phyloP scores from a whole-genome alignment of 108 stramenopile species.

The Cylindrotheca fusiformis region DNA sequence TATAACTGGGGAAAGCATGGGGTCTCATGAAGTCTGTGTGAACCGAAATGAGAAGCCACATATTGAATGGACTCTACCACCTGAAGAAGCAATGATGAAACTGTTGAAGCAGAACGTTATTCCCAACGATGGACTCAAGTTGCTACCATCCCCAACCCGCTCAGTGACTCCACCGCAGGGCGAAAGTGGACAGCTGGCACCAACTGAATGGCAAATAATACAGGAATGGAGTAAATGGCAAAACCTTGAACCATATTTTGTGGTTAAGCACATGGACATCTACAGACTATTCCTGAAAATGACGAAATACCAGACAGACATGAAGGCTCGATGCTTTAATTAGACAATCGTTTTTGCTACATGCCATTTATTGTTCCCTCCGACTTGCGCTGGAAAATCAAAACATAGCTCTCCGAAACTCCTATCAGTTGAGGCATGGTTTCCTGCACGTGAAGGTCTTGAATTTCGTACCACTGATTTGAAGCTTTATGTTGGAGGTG shows the following conservation, averaged over 20 bases:
- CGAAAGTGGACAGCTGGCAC: neutral
- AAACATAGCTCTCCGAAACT: constrained; percentile 89
- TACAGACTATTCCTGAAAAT: constrained; percentile 7
- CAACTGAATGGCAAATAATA: neutral
- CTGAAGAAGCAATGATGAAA: constrained; percentile 47
- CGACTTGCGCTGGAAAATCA: constrained; percentile 85
- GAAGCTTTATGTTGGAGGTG: constrained; percentile 87
- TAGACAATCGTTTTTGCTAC: neutral
- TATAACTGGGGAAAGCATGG: constrained; percentile 13
- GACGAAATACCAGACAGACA: neutral
- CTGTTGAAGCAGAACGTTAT: constrained; percentile 21
- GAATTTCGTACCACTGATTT: constrained; percentile 97
- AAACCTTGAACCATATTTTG: constrained; percentile 8
- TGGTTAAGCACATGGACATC: constrained; percentile 20
- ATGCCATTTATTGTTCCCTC: constrained; percentile 9
- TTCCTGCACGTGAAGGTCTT: constrained; percentile 93
- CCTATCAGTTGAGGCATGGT: constrained; percentile 97
- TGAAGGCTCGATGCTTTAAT: too few species aligned
- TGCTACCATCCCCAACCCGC: neutral
- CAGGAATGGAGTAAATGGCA: neutral
- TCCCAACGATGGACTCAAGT: constrained; percentile 8
- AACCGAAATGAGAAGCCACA: constrained; percentile 13
- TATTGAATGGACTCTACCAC: constrained; percentile 58
- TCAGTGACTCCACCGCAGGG: neutral
- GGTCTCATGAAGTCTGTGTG: constrained; percentile 8